These are phyloP conservation scores for Phytophthora pseudosyringae DNA, from an alignment of 352 stramenopile species.

Conservation along the genomic window DNA sequence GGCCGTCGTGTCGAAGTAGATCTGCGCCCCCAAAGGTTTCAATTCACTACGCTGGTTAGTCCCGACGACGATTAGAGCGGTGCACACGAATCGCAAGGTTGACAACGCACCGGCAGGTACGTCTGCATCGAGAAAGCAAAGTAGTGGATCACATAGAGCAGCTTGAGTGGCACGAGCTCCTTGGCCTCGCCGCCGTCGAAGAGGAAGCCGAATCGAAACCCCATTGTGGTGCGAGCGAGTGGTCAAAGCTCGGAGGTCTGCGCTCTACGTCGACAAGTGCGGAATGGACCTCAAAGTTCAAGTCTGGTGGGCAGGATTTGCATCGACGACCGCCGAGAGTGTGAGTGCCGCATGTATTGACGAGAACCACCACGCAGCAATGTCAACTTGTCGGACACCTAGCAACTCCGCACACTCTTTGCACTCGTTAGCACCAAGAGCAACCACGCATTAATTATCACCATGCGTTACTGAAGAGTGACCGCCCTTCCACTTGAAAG, in stretches of 20 bases:
- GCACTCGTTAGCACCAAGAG: slow-evolving; percentile 14
- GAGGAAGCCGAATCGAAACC: slow-evolving; percentile 47
- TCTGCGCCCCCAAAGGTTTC: slow-evolving; percentile 27
- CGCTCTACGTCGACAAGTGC: slow-evolving; percentile 20
- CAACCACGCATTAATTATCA: slow-evolving; percentile 33
- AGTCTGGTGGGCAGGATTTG: slow-evolving; percentile 14
- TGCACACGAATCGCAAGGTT: neutral
- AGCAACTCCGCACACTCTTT: slow-evolving; percentile 27
- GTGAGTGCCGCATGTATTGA: neutral
- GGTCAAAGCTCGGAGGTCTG: slow-evolving; percentile 5
- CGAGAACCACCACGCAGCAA: slow-evolving; percentile 12
- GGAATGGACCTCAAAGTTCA: slow-evolving; percentile 25
- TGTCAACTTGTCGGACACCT: slow-evolving; percentile 16
- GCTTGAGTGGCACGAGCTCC: slow-evolving; percentile 70
- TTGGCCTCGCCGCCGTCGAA: slow-evolving; percentile 65
- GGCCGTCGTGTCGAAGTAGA: slow-evolving; percentile 64
- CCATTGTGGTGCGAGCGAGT: slow-evolving; percentile 19
- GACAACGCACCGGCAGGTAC: slow-evolving; percentile 56
- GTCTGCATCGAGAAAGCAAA: slow-evolving; percentile 74
- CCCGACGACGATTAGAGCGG: neutral
- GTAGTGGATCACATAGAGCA: slow-evolving; percentile 73
- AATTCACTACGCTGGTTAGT: slow-evolving; percentile 5
- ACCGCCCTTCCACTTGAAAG: slow-evolving; percentile 5
- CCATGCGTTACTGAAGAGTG: slow-evolving; percentile 21
- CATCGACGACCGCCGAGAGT: neutral